Evolutionary conservation across 169 alveolate genomes (phyloP), one percentile per base, ranked within the genome.

Genomic region (Babesia microti): DNA sequence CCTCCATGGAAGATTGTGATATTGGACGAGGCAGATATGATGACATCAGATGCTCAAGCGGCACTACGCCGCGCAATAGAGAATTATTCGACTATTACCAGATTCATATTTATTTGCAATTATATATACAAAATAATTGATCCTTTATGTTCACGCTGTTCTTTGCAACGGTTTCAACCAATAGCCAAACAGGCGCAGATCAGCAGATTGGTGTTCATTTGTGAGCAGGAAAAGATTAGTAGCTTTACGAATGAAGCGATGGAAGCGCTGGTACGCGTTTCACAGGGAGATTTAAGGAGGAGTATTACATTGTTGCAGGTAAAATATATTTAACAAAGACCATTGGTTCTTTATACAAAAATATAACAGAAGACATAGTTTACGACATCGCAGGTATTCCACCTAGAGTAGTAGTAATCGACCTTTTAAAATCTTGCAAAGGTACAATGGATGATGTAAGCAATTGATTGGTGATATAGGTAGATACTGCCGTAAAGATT

Each of bases 1-100:
- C 94, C 92, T 4, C 81, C 89, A 32, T 89, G 91, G 83, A 93
- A 96, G 72, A 78, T 96, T 19, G 88, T 93, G 11, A 91, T 96
- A 26, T 79, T 96, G 34, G 99, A 96, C 72, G 99, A 96, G 72
- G 99, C 99, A 12, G 99, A 96, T 73, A 92, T 93, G 88, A 88
- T 96, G 91, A 96, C 99, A 14, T 78, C 79, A 9, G 99, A 96
- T 46, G 99, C 99, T 7, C 96, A 96, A 68, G 85, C 98, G 6
- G 99, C 99, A 14, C 83, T 96, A 21, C 78, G 99, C 51, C 81
- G 99, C 41, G 90, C 93, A 40, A 94, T 96, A 41, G 99, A 96
- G 80, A 89, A 89, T 24, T 90, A 84, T 43, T 82, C 97, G 0
- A 57, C 69, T 21, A 85, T 87, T 5, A 94, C 99, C 21, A 84